Conservation (phyloP, 352 stramenopile genomes). For the Globisporangium takayamanum region DNA sequence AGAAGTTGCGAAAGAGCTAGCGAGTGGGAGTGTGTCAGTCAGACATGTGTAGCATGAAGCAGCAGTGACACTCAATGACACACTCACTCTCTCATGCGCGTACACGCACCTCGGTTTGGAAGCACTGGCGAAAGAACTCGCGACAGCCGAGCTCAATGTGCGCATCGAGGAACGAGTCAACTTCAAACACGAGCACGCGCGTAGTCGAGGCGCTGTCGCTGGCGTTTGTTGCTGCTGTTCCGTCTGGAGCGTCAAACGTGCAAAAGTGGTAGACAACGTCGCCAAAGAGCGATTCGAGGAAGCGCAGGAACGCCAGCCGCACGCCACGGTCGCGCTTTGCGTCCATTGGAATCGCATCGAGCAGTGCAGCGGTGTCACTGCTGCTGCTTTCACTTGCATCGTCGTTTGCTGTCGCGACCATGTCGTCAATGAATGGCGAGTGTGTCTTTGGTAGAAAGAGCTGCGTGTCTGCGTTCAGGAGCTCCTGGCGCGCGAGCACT, state of each 20-base stretch:
- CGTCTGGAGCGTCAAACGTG: constrained; percentile 23
- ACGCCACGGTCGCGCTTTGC: constrained; percentile 18
- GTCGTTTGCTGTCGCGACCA: constrained; percentile 12
- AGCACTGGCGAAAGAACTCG: constrained; percentile 75
- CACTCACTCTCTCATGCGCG: background rate
- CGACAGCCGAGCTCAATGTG: constrained; percentile 65
- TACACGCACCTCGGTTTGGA: constrained; percentile 51
- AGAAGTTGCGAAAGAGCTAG: constrained; percentile 52
- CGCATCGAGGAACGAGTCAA: constrained; percentile 52
- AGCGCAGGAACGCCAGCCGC: constrained; percentile 40
- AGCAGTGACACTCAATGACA: background rate
- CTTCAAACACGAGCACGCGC: constrained; percentile 40
- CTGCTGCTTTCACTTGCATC: background rate
- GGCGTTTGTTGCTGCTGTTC: constrained; percentile 7
- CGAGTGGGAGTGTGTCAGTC: background rate
- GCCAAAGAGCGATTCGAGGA: constrained; percentile 60
- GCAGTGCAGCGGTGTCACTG: background rate
- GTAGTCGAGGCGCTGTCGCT: too few species aligned
- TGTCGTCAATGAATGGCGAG: constrained; percentile 23
- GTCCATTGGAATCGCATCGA: background rate
- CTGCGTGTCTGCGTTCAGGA: constrained; percentile 40
- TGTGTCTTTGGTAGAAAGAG: constrained; percentile 29
- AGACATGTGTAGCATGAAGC: background rate
- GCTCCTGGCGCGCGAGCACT: constrained; percentile 27
- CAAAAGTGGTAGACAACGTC: constrained; percentile 57